Evolutionary conservation across 2,329 filamentous ascomycete genomes (phyloP).

Genomic region (Calonectria hongkongensis): DNA sequence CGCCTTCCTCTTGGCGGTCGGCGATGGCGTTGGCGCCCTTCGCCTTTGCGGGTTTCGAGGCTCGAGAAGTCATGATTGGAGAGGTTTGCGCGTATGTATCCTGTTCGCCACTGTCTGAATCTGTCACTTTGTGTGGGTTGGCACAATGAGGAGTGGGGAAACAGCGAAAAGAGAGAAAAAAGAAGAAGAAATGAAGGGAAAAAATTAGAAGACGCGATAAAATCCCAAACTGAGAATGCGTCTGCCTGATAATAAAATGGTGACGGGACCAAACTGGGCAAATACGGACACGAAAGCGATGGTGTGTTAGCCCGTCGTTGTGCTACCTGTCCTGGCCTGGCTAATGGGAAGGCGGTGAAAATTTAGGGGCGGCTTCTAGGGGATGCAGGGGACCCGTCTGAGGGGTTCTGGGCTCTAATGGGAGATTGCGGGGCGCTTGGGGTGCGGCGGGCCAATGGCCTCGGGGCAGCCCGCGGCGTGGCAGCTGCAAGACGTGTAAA

Average conservation of each 20-base stretch:
- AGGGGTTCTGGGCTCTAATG: constrained; percentile 31
- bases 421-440: constrained; percentile 44
- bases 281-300: constrained; percentile 36
- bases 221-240: constrained; percentile 20
- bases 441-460: constrained; percentile 41
- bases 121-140: not conserved
- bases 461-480: constrained; percentile 47
- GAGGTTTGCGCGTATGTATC: constrained; percentile 5
- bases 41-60: constrained; percentile 60
- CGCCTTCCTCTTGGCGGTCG: constrained; percentile 53
- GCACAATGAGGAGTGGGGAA: not conserved
- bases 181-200: not conserved
- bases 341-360: constrained; percentile 54
- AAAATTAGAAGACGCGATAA: constrained; percentile 10
- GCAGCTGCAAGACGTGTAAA: constrained; percentile 25
- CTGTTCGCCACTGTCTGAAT: not conserved
- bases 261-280: not conserved
- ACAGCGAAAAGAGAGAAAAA: not conserved
- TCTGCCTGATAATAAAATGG: constrained; percentile 5
- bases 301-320: constrained; percentile 23
- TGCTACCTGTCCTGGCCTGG: constrained; percentile 46
- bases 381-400: constrained; percentile 43
- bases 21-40: constrained; percentile 49
- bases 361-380: constrained; percentile 50
- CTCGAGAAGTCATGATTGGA: constrained; percentile 54